phyloP scores from a whole-genome alignment of 2,329 filamentous ascomycete genomes.

The Arthrobotrys iridis region DNA sequence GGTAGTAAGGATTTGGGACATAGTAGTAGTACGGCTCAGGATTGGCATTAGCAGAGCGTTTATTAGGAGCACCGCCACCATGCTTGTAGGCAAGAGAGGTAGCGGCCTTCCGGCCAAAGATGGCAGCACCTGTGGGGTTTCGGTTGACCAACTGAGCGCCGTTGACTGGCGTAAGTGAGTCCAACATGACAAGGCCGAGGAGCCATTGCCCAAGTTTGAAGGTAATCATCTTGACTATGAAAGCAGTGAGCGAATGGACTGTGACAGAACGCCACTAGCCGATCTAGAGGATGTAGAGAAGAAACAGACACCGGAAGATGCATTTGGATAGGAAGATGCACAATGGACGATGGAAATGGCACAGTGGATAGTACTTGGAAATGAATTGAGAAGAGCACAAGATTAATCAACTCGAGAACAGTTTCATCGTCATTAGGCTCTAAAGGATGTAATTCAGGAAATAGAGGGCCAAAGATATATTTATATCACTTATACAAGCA shows the following conservation, averaged over 20 bases:
- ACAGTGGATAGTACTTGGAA: no score
- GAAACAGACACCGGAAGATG: background rate
- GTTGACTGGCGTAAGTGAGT: conserved; percentile 19
- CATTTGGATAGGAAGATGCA: background rate
- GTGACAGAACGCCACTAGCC: background rate
- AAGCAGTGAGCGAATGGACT: conserved; percentile 19
- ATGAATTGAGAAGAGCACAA: background rate
- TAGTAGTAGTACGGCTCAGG: conserved; percentile 46
- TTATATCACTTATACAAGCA: background rate
- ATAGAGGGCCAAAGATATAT: background rate
- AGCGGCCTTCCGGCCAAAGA: conserved; percentile 36
- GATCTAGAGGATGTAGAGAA: background rate
- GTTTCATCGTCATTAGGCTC: no score
- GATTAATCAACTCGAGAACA: no score
- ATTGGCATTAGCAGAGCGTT: conserved; percentile 37
- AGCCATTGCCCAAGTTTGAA: conserved; percentile 29
- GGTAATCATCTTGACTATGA: conserved; percentile 23
- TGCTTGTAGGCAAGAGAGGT: conserved; percentile 24
- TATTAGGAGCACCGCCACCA: conserved; percentile 17
- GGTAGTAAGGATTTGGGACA: conserved; percentile 7
- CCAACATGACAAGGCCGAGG: conserved; percentile 23
- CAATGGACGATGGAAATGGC: background rate
- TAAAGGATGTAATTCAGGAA: background rate
- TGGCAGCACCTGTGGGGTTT: conserved; percentile 33
- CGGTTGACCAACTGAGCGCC: conserved; percentile 24